These are phyloP conservation scores for Pholiota conissans DNA, from an alignment of 768 basidiomycete genomes.

Conservation along the genomic window DNA sequence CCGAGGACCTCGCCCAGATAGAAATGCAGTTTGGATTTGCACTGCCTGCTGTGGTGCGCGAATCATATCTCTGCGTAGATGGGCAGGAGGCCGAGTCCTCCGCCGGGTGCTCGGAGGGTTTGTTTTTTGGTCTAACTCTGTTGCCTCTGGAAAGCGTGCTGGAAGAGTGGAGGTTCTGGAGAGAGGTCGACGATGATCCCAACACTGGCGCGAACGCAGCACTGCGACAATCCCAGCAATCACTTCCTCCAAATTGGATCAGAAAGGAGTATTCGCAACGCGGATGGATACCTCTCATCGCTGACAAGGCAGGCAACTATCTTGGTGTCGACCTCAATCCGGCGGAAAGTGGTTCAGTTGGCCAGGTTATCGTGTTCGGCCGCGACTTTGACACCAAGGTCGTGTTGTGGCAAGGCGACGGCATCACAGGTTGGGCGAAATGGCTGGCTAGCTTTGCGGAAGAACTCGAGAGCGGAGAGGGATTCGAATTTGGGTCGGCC, in stretches of 20 bases:
- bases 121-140: constrained; percentile 95
- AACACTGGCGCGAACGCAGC: constrained; percentile 76
- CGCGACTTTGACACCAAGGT: constrained; percentile 98
- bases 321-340: constrained; percentile 95
- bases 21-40: constrained; percentile 84
- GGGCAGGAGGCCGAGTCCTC: constrained; percentile 93
- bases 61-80: constrained; percentile 85
- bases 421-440: constrained; percentile 89
- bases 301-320: constrained; percentile 95
- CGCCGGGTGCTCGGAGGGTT: constrained; percentile 84
- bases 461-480: constrained; percentile 88
- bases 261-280: constrained; percentile 87
- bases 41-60: constrained; percentile 85
- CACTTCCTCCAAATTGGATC: constrained; percentile 89
- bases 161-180: constrained; percentile 96
- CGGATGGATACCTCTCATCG: constrained; percentile 95
- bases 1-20: constrained; percentile 75
- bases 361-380: constrained; percentile 98
- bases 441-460: constrained; percentile 93
- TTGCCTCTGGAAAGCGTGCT: constrained; percentile 91
- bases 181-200: constrained; percentile 90
- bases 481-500: constrained; percentile 70
- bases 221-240: constrained; percentile 78
- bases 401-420: constrained; percentile 91
- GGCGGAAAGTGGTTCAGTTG: constrained; percentile 66